Evolutionary conservation across 1,139 yeast genomes (phyloP).

Genomic region (Yamadazyma pseudoaaseri): DNA sequence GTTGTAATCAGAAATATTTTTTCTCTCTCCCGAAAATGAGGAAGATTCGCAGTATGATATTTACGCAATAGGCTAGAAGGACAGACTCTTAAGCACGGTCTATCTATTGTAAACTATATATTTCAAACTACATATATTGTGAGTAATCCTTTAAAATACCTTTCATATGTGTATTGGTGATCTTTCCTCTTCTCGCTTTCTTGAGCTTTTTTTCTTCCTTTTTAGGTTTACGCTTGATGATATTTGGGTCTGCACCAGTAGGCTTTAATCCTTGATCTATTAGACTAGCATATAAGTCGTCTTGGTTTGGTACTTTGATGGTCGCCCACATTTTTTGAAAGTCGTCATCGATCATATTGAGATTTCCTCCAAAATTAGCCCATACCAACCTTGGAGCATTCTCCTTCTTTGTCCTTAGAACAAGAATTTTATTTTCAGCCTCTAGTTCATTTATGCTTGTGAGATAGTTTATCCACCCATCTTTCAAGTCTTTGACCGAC

Average conservation of each 20-base stretch:
- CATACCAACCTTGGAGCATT: conserved; percentile 87
- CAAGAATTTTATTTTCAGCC: conserved; percentile 71
- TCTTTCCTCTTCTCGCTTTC: conserved; percentile 88
- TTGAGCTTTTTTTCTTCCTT: conserved; percentile 73
- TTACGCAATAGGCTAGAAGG: too few species aligned
- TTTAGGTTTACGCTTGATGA: conserved; percentile 66
- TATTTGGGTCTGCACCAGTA: conserved; percentile 94
- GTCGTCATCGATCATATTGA: conserved; percentile 78
- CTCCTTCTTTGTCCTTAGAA: conserved; percentile 87
- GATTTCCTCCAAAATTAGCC: conserved; percentile 78
- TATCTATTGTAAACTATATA: too few species aligned
- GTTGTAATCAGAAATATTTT: neutral
- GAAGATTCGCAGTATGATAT: conserved; percentile 1
- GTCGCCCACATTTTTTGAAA: conserved; percentile 79
- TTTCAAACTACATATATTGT: conserved; percentile 38
- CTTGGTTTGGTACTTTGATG: conserved; percentile 76
- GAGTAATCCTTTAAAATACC: conserved; percentile 89
- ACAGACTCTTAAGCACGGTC: too few species aligned
- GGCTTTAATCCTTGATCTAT: conserved; percentile 89
- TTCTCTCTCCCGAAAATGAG: neutral
- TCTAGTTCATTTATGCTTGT: conserved; percentile 78
- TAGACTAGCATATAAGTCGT: conserved; percentile 71
- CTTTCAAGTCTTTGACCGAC: conserved; percentile 84
- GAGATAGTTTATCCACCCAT: conserved; percentile 96
- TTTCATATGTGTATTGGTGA: conserved; percentile 94